These are phyloP conservation scores for Gonium pectorale DNA, from an alignment of 139 green algal genomes.

Conservation along the genomic window DNA sequence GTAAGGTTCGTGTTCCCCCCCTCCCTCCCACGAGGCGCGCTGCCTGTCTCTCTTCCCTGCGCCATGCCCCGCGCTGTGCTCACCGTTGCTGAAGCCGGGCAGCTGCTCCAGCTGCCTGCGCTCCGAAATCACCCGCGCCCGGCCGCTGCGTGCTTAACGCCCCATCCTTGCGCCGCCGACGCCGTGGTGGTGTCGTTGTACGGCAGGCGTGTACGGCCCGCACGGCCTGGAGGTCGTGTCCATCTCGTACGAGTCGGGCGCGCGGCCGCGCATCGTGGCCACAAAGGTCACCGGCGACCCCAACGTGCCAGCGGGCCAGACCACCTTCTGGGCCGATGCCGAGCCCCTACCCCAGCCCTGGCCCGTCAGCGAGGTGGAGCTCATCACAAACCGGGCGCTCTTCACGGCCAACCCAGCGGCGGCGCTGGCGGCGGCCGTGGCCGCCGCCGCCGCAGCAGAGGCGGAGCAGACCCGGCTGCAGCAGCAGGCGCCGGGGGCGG, in stretches of 20 bases:
- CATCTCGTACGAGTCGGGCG: conserved; percentile 38
- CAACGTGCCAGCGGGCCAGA: conserved; percentile 55
- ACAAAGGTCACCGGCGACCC: conserved; percentile 58
- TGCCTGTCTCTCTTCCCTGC: too few relatives aligned
- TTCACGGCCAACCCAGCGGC: not conserved
- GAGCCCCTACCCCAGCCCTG: conserved; percentile 52
- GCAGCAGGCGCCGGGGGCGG: not conserved
- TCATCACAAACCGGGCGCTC: conserved; percentile 5
- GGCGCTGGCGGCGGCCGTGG: conserved; percentile 1
- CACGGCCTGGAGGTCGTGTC: conserved; percentile 57
- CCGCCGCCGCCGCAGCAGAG: not conserved
- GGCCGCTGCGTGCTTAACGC: too few relatives aligned
- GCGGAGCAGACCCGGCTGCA: not conserved
- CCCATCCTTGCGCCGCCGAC: too few relatives aligned
- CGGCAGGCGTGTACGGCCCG: conserved; percentile 59
- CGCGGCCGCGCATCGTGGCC: conserved; percentile 41
- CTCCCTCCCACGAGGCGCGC: too few relatives aligned
- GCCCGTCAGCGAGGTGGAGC: conserved; percentile 32
- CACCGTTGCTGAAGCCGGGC: too few relatives aligned
- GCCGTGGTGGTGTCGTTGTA: not conserved
- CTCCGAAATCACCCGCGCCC: too few relatives aligned
- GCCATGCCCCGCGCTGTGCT: too few relatives aligned
- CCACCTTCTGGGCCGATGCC: conserved; percentile 40
- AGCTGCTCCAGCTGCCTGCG: too few relatives aligned
- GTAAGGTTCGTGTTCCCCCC: too few relatives aligned